Evolutionary conservation across 2,329 filamentous ascomycete species (phyloP), one percentile per base, ranked within the genome.

Genomic region (Diaporthe sp.): DNA sequence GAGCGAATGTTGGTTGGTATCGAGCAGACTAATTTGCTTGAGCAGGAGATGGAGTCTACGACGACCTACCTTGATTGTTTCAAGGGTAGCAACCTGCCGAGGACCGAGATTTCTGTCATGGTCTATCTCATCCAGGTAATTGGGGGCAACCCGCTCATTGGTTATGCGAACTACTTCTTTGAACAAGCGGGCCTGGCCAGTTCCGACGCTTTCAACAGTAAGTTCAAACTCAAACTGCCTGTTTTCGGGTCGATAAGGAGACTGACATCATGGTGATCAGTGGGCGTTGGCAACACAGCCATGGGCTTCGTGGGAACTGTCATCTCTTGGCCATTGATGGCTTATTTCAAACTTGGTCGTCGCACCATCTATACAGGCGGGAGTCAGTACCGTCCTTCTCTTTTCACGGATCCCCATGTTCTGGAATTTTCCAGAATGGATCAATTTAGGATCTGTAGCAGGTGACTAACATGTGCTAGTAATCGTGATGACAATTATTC

Each of bases 1-100:
- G 85, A 89, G 71, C 83, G 87, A 75, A 85, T 85, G 0, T 79
- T 91, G 13, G 86, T 88, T 22, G 85, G 90, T 84, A 89, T 90
- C 77, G 83, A 86, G 55, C 85, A 90, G 76, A 90, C 88, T 5
- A 86, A 90, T 75, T 83, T 86, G 78, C 79, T 87, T 72, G 87
- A 89, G 77, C 85, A 85, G 77, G 77, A 81, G 35, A 75, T 84
- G 70, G 84, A 84, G 15, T 81, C 81, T 7, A 86, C 88, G 1
- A 83, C 84, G 0, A 82, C 78, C 0, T 90, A 89, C 77, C 75
- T 76, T 19, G 87, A 90, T 78, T 88, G 87, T 78, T 91, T 91
- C 83, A 84, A 81, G 53, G 87, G 87, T 9, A 77, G 85, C 44
- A 86, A 91, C 77, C 81, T 87, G 0, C 84, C 87, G 19, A 83